Evolutionary conservation across 2,329 filamentous ascomycete species (phyloP).

Genomic region (Aspergillus novoparasiticus): DNA sequence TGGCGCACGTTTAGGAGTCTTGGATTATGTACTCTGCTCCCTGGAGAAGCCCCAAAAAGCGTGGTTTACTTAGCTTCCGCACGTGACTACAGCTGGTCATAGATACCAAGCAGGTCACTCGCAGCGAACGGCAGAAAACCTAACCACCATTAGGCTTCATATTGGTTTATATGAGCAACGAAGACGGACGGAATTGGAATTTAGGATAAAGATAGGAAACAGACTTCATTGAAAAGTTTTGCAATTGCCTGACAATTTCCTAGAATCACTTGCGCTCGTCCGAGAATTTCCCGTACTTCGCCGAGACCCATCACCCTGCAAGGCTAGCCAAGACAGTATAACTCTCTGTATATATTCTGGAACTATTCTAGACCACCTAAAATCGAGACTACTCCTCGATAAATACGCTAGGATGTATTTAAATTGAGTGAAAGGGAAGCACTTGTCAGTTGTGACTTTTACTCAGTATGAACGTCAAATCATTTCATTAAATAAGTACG

Average conservation of each 20-base stretch:
- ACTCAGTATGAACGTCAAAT: conserved; percentile 17
- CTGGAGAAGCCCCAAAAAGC: conserved; percentile 20
- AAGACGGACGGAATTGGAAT: background rate
- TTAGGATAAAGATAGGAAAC: background rate
- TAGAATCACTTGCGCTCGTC: background rate
- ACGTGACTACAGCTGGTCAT: conserved; percentile 22
- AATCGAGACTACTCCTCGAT: background rate
- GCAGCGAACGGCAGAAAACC: background rate
- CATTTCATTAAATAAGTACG: conserved; percentile 33
- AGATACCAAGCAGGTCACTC: conserved; percentile 3
- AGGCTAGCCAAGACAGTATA: background rate
- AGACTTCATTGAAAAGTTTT: background rate
- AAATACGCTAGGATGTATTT: background rate
- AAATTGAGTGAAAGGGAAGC: background rate
- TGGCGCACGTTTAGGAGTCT: conserved; percentile 18
- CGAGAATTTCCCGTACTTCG: background rate
- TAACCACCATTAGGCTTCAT: background rate
- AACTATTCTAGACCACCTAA: background rate
- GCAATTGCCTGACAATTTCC: background rate
- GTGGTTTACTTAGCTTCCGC: conserved; percentile 24
- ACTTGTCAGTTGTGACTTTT: background rate
- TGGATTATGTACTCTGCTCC: conserved; percentile 18
- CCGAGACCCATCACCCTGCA: background rate
- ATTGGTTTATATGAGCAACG: background rate
- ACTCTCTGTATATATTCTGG: no score